phyloP scores from a whole-genome alignment of 331 rosid genomes.

The Malus hybrid region DNA sequence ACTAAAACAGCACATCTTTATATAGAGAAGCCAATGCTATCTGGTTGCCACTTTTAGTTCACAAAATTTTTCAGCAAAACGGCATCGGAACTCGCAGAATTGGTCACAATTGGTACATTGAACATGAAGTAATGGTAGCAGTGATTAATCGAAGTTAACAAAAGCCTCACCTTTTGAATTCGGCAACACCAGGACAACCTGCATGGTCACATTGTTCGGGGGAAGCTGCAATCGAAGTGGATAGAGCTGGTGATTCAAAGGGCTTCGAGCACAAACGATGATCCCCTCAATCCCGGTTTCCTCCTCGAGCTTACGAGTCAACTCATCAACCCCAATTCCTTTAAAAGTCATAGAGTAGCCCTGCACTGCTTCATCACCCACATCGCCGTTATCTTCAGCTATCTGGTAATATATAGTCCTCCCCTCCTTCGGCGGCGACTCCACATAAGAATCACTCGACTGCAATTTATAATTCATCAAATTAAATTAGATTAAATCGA shows the following conservation, averaged over 20 bases:
- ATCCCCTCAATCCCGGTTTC: conserved; percentile 79
- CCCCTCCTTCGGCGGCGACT: conserved; percentile 57
- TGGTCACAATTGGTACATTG: too few species aligned
- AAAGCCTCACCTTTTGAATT: conserved; percentile 43
- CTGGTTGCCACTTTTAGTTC: neutral
- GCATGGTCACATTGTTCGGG: conserved; percentile 77
- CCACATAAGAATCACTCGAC: conserved; percentile 41
- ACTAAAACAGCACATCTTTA: too few species aligned
- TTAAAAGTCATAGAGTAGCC: conserved; percentile 54
- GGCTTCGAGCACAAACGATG: conserved; percentile 70
- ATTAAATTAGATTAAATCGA: neutral
- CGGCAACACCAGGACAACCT: conserved; percentile 55
- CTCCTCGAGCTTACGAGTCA: conserved; percentile 67
- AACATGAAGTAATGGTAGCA: too few species aligned
- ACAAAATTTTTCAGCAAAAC: neutral
- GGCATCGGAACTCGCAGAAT: neutral
- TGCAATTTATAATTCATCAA: conserved; percentile 13
- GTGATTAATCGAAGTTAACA: neutral
- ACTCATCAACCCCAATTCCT: conserved; percentile 72
- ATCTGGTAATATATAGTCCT: conserved; percentile 73
- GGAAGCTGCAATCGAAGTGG: conserved; percentile 97
- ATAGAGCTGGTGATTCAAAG: conserved; percentile 64
- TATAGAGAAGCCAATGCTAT: neutral
- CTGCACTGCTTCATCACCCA: conserved; percentile 42
- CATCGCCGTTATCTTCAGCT: conserved; percentile 72